Evolutionary conservation across 2,329 filamentous ascomycete genomes (phyloP).

Genomic region (Ophiostoma ips): DNA sequence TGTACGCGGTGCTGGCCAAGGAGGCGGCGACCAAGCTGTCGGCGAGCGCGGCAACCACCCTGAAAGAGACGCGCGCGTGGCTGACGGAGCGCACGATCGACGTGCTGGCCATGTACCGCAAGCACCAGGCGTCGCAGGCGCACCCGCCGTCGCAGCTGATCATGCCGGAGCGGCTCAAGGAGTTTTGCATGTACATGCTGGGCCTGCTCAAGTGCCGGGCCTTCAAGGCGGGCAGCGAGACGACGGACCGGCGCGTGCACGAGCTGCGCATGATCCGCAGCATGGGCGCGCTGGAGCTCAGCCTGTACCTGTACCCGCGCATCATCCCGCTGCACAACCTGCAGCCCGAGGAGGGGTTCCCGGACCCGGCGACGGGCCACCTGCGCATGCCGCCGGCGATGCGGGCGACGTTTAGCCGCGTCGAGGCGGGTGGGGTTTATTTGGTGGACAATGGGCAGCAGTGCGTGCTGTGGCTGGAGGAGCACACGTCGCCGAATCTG

Average conservation of each 20-base stretch:
- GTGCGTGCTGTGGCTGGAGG: conserved; percentile 83
- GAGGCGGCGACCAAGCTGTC: conserved; percentile 80
- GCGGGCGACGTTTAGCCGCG: conserved; percentile 70
- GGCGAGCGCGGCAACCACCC: conserved; percentile 47
- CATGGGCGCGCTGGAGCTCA: conserved; percentile 75
- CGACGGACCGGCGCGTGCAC: conserved; percentile 78
- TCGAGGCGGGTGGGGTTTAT: conserved; percentile 89
- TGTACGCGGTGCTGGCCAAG: conserved; percentile 78
- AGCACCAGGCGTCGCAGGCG: conserved; percentile 68
- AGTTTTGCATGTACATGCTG: conserved; percentile 93
- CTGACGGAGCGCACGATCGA: conserved; percentile 89
- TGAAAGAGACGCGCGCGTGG: conserved; percentile 74
- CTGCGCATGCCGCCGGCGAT: conserved; percentile 69
- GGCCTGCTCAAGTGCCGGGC: conserved; percentile 79
- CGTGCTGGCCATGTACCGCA: conserved; percentile 80
- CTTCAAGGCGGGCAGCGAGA: conserved; percentile 85
- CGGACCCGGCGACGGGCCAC: conserved; percentile 74
- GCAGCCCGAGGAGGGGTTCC: conserved; percentile 74
- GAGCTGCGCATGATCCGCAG: conserved; percentile 82
- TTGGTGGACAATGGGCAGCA: conserved; percentile 91
- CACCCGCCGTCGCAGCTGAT: conserved; percentile 88
- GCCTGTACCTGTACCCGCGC: conserved; percentile 85
- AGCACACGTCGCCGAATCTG: conserved; percentile 82
- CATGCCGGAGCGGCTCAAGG: conserved; percentile 88
- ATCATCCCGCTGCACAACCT: conserved; percentile 89